Base-by-base conservation (phyloP, 2,329 filamentous ascomycete genomes). In the Aspergillus sp. region DNA sequence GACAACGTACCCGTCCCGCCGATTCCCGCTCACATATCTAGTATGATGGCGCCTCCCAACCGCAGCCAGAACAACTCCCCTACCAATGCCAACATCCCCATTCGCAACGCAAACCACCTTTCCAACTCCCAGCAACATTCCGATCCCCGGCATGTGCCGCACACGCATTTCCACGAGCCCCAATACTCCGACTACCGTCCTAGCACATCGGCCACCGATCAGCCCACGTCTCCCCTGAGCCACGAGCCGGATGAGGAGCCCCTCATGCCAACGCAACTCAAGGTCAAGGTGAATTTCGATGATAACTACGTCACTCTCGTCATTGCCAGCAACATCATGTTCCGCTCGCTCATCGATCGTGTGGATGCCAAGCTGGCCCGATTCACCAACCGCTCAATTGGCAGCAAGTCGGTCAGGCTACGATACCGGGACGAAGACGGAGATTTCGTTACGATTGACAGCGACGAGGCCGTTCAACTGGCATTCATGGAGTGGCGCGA, bases 401-500 rank as follows among this genome's bases (percentile, higher is more conserved):
- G 88, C 68, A 89, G 87, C 71, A 90, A 91, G 63, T 88, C 89
- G 66, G 86, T 97, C 68, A 92, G 92, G 77, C 81, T 99, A 58
- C 90, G 92, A 63, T 99, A 98, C 76, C 86, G 88, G 54, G 95
- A 99, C 71, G 90, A 93, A 71, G 95, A 99, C 66, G 91, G 91
- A 52, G 95, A 98, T 71, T 94, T 89, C 72, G 91, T 99, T 62
- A 93, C 89, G 54, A 97, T 99, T 57, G 90, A 95, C 74, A 94
- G 90, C 62, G 95, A 99, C 70, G 95, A 99, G 70, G 95, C 97
- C 67, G 95, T 99, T 47, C 92, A 96, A 70, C 92, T 95, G 68
- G 95, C 95, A 4, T 96, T 99, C 72, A 89, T 93, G 75, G 93
- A 96, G 68, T 97, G 93, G 93, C 87, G 90, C 36, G 92, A 96